Evolutionary conservation across 2,329 filamentous ascomycete species (phyloP), one percentile per base, ranked within the genome.

Genomic region (Fusarium goolgardi): DNA sequence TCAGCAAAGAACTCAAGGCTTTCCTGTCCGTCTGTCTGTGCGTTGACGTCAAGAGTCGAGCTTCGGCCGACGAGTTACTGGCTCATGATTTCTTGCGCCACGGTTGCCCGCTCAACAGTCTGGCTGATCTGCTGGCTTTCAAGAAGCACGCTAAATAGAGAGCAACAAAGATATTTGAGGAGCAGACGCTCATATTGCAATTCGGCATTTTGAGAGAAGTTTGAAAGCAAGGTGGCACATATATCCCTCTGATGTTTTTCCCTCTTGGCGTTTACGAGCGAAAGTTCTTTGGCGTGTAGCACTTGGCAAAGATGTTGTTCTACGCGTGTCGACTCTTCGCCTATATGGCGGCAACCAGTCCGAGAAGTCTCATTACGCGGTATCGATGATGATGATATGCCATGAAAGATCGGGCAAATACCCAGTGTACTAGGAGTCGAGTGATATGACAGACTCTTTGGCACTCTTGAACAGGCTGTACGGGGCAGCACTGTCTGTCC

Each of bases 21-120:
- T 99, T 99, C 88, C 81, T 99, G 76, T 96, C 92, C 27, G 94
- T 97, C 67, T 99, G 96, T 80, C 85, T 99, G 46, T 98, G 96
- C 75, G 96, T 99, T 46, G 95, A 98, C 75, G 94, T 99, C 75
- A 94, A 95, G 84, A 95, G 91, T 77, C 89, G 96, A 77, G 96
- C 96, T 15, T 97, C 93, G 27, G 94, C 96, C 0, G 88, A 93
- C 65, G 96, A 99, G 81, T 84, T 99, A 50, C 83, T 98, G 65
- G 88, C 90, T 63, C 94, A 98, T 77, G 96, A 98, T 74, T 99
- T 99, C 84, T 81, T 99, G 77, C 94, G 94, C 83, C 92, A 92
- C 74, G 95, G 96, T 21, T 98, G 95, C 83, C 90, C 90, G 55
- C 84, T 96, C 57, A 86, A 86, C 46, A 97, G 92, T 78, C 84